Evolutionary conservation across 2,329 filamentous ascomycete species (phyloP).

Genomic region (Aspergillus thermomutatus): DNA sequence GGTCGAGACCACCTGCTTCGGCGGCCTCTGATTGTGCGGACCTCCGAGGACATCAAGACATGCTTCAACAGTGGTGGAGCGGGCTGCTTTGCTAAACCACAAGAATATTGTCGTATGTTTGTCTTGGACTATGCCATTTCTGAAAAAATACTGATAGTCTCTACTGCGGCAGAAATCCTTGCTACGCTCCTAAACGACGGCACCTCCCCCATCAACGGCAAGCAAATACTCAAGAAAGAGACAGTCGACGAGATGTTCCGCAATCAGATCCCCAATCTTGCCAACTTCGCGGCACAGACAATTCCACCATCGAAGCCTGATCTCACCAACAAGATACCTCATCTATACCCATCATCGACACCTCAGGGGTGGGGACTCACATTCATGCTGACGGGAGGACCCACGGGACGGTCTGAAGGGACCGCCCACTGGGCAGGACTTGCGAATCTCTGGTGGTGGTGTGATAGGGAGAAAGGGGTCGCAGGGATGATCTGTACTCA

Average conservation of each 20-base stretch:
- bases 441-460: conserved; percentile 62
- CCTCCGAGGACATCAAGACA: conserved; percentile 41
- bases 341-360: conserved; percentile 49
- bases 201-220: conserved; percentile 54
- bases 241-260: conserved; percentile 64
- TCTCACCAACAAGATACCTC: conserved; percentile 47
- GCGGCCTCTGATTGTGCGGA: conserved; percentile 44
- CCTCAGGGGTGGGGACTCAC: conserved; percentile 65
- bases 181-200: conserved; percentile 63
- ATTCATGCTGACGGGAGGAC: conserved; percentile 53
- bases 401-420: conserved; percentile 51
- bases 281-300: conserved; percentile 49
- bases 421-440: conserved; percentile 60
- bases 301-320: conserved; percentile 49
- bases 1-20: conserved; percentile 51
- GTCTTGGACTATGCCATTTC: too few species aligned
- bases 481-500: conserved; percentile 52
- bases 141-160: neutral
- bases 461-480: conserved; percentile 57
- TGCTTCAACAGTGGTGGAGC: conserved; percentile 61
- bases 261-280: conserved; percentile 59
- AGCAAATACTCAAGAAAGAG: conserved; percentile 51
- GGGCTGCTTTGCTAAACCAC: conserved; percentile 58
- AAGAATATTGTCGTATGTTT: conserved; percentile 57
- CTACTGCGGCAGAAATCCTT: conserved; percentile 51